Evolutionary conservation across 208 protist genomes (phyloP).

Genomic region (Trypanosoma caninum): DNA sequence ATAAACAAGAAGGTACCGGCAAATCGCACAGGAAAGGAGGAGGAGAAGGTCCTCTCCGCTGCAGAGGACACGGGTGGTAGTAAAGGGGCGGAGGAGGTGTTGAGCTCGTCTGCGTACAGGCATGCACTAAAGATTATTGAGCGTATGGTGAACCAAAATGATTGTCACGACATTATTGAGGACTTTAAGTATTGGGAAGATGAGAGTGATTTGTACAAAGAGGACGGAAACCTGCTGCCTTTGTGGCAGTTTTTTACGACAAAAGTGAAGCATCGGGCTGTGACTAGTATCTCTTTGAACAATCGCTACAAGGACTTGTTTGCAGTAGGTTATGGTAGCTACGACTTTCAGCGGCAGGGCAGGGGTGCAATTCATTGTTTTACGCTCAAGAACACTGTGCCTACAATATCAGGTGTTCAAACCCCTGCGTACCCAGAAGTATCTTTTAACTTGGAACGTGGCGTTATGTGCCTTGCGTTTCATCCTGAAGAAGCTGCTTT

Average conservation of each 20-base stretch:
- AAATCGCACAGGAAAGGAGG: conserved; percentile 72
- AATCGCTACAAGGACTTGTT: conserved; percentile 95
- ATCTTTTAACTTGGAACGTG: conserved; percentile 85
- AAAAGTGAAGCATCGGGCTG: conserved; percentile 81
- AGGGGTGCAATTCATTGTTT: conserved; percentile 94
- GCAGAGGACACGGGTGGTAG: conserved; percentile 27
- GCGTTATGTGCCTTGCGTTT: conserved; percentile 96
- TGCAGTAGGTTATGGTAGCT: conserved; percentile 96
- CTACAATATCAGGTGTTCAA: conserved; percentile 41
- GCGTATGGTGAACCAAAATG: conserved; percentile 98
- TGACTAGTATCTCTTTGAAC: conserved; percentile 95
- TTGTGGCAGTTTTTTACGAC: conserved; percentile 95
- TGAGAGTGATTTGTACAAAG: conserved; percentile 92
- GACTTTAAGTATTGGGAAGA: conserved; percentile 98
- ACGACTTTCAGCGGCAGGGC: conserved; percentile 96
- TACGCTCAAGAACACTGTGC: conserved; percentile 96
- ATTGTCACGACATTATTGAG: conserved; percentile 94
- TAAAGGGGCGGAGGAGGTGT: conserved; percentile 51
- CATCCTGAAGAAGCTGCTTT: conserved; percentile 89
- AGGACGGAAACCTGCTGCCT: conserved; percentile 93
- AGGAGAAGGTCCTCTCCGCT: conserved; percentile 36
- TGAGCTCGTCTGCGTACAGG: conserved; percentile 53
- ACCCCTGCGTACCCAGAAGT: conserved; percentile 92
- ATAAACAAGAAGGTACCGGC: conserved; percentile 63
- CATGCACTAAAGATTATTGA: conserved; percentile 92